Conservation (phyloP, 495 filamentous ascomycete species). For the Aspergillus haitiensis region DNA sequence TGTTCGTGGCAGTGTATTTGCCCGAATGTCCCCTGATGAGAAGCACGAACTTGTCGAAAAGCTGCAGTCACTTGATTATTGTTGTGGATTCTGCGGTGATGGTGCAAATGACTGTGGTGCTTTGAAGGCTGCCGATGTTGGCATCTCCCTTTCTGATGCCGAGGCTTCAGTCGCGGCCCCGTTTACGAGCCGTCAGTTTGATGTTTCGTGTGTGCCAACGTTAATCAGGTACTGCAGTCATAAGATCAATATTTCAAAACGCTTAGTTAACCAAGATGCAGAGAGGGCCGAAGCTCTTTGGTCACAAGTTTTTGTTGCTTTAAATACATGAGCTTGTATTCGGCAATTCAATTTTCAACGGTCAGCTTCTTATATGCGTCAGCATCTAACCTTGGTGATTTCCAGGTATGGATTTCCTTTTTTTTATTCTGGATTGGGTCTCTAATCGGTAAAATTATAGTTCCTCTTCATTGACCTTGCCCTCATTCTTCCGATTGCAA, state of each 20-base stretch:
- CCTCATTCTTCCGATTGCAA: slow-evolving; percentile 91
- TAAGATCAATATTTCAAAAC: neutral
- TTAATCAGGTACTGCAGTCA: slow-evolving; percentile 66
- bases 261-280: slow-evolving; percentile 28
- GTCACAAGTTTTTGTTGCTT: slow-evolving; percentile 99
- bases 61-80: slow-evolving; percentile 94
- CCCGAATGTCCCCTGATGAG: slow-evolving; percentile 98
- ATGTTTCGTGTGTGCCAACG: slow-evolving; percentile 94
- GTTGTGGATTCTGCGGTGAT: slow-evolving; percentile 94
- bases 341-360: slow-evolving; percentile 97
- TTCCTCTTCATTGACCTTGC: slow-evolving; percentile 94
- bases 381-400: slow-evolving; percentile 94
- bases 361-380: slow-evolving; percentile 97
- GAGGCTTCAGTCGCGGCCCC: slow-evolving; percentile 97
- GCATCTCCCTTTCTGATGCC: slow-evolving; percentile 96
- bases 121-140: slow-evolving; percentile 95
- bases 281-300: slow-evolving; percentile 89
- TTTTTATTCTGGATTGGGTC: neutral
- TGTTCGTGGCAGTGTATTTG: slow-evolving; percentile 88
- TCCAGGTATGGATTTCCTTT: slow-evolving; percentile 60
- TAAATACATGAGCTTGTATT: slow-evolving; percentile 99
- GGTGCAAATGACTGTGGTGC: slow-evolving; percentile 98
- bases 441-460: slow-evolving; percentile 29
- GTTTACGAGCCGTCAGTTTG: slow-evolving; percentile 93
- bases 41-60: slow-evolving; percentile 98